Evolutionary conservation across 78 protist genomes (phyloP).

Genomic region (Capsaspora owczarzaki): DNA sequence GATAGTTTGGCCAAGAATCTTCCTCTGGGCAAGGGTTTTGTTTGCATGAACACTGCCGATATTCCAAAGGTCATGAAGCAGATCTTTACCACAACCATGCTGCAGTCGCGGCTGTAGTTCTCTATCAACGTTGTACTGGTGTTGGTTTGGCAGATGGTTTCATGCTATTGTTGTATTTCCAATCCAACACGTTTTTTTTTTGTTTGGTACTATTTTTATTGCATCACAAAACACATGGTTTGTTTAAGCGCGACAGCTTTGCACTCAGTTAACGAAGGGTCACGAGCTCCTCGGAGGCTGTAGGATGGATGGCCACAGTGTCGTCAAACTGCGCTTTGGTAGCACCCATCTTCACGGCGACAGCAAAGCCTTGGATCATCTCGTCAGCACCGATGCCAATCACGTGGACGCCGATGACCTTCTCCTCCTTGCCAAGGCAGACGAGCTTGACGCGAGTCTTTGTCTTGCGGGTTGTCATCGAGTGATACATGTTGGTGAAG

Average conservation of each 20-base stretch:
- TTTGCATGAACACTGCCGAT: slow-evolving; percentile 54
- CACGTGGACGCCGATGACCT: slow-evolving; percentile 77
- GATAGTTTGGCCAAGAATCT: slow-evolving; percentile 10
- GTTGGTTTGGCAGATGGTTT: too few species aligned
- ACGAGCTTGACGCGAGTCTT: slow-evolving; percentile 75
- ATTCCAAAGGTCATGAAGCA: slow-evolving; percentile 27
- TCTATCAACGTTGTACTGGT: too few species aligned
- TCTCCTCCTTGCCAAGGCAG: slow-evolving; percentile 25
- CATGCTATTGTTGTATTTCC: too few species aligned
- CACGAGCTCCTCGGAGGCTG: slow-evolving; percentile 15
- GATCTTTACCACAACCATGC: slow-evolving; percentile 38
- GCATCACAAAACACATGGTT: too few species aligned
- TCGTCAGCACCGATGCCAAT: slow-evolving; percentile 81
- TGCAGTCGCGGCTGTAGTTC: slow-evolving; percentile 13
- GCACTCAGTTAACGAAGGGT: too few species aligned
- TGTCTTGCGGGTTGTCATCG: slow-evolving; percentile 49
- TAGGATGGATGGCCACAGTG: slow-evolving; percentile 83
- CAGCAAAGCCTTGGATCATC: slow-evolving; percentile 85
- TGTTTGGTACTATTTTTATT: too few species aligned
- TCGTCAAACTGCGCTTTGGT: slow-evolving; percentile 61
- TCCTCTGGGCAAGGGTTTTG: slow-evolving; percentile 47
- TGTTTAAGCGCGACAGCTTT: too few species aligned
- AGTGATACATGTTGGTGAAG: slow-evolving; percentile 68
- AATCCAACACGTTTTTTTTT: too few species aligned
- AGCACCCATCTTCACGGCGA: slow-evolving; percentile 78